These are phyloP conservation scores for Pseudodiploospora longispora DNA, from an alignment of 2,329 filamentous ascomycete genomes.

Conservation along the genomic window DNA sequence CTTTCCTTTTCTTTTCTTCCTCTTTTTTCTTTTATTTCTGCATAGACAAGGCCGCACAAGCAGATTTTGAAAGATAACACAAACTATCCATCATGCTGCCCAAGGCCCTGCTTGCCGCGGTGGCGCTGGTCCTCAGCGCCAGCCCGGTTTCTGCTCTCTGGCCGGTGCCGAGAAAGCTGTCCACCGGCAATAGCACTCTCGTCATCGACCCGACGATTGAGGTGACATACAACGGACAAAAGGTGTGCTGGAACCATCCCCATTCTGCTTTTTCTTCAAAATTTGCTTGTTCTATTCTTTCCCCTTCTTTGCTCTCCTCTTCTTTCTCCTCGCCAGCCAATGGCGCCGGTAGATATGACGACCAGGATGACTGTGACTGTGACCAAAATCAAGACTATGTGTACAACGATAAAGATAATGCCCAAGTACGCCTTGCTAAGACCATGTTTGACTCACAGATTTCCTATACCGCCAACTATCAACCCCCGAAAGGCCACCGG, in stretches of 20 bases:
- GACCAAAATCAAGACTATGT: slow-evolving; percentile 22
- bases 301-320: too few species aligned
- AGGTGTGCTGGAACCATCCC: slow-evolving; percentile 3
- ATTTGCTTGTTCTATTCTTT: too few species aligned
- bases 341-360: neutral
- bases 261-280: neutral
- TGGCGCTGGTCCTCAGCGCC: slow-evolving; percentile 2
- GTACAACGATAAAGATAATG: slow-evolving; percentile 4
- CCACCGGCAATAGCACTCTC: slow-evolving; percentile 43
- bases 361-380: slow-evolving; percentile 10
- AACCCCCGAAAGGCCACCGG: slow-evolving; percentile 26
- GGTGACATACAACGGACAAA: slow-evolving; percentile 49
- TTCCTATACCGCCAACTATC: slow-evolving; percentile 37
- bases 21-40: too few species aligned
- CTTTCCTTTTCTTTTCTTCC: too few species aligned
- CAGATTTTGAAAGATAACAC: neutral
- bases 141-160: slow-evolving; percentile 45
- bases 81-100: slow-evolving; percentile 1
- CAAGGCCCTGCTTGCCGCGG: slow-evolving; percentile 2
- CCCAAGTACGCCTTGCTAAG: neutral
- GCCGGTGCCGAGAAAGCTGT: slow-evolving; percentile 45
- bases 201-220: slow-evolving; percentile 44
- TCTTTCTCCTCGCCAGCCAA: neutral
- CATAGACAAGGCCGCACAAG: too few species aligned
- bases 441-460: slow-evolving; percentile 28